Conservation (phyloP, 2,329 filamentous ascomycete genomes). For the Epichloe festucae region DNA sequence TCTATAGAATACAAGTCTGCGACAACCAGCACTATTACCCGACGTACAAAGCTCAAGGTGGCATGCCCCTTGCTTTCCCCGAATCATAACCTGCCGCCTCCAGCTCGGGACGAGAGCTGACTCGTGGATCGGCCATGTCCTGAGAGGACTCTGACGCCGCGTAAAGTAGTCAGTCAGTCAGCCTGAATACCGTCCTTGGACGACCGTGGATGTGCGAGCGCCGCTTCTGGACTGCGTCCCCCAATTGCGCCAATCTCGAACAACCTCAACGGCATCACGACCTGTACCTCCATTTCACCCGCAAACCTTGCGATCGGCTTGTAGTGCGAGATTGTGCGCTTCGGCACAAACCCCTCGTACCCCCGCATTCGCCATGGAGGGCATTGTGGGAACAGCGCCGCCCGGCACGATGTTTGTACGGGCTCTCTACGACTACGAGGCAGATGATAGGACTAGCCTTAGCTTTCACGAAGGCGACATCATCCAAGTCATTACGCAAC, state of each 20-base stretch:
- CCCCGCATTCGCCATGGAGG: constrained; percentile 37
- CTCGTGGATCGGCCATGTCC: constrained; percentile 20
- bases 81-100: constrained; percentile 10
- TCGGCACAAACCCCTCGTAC: background rate
- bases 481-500: constrained; percentile 94
- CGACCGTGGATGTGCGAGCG: constrained; percentile 1
- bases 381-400: constrained; percentile 44
- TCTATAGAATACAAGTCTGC: background rate
- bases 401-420: constrained; percentile 75
- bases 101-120: constrained; percentile 18
- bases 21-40: background rate
- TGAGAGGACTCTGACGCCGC: constrained; percentile 20
- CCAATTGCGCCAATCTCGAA: background rate
- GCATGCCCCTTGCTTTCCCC: constrained; percentile 10
- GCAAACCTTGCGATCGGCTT: background rate
- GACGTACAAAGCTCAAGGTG: constrained; percentile 4
- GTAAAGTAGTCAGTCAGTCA: constrained; percentile 3
- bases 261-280: background rate
- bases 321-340: background rate
- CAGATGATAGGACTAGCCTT: constrained; percentile 90
- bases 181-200: background rate
- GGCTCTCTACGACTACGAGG: constrained; percentile 94
- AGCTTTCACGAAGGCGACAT: constrained; percentile 96
- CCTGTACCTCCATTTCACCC: background rate
- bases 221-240: background rate